These are phyloP conservation scores for Filosporella fistucella DNA, from an alignment of 495 filamentous ascomycete species.

Conservation along the genomic window DNA sequence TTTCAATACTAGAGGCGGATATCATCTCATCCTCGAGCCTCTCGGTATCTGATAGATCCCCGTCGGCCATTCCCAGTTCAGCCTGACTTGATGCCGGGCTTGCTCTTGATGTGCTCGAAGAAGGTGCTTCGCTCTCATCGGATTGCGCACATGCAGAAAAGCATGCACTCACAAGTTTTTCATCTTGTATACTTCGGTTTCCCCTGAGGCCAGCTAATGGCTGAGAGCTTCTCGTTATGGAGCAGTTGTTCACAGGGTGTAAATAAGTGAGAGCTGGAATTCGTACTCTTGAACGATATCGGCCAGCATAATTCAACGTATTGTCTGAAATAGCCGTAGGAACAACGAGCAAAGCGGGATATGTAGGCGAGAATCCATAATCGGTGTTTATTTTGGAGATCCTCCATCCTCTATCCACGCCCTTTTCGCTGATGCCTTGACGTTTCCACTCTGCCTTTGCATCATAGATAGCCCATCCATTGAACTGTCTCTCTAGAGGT, in stretches of 20 bases:
- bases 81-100: conserved; percentile 58
- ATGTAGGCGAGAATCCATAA: conserved; percentile 91
- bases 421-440: conserved; percentile 76
- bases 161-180: conserved; percentile 87
- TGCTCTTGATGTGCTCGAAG: conserved; percentile 34
- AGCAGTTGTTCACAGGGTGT: conserved; percentile 94
- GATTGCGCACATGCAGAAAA: conserved; percentile 69
- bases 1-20: conserved; percentile 41
- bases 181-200: conserved; percentile 92
- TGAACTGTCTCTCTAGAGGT: conserved; percentile 65
- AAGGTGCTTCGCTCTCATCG: conserved; percentile 40
- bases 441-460: conserved; percentile 73
- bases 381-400: conserved; percentile 86
- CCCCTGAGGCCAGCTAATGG: conserved; percentile 80
- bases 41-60: conserved; percentile 52
- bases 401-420: conserved; percentile 74
- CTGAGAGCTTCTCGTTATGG: conserved; percentile 93
- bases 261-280: conserved; percentile 90
- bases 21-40: conserved; percentile 71
- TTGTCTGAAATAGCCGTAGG: conserved; percentile 91
- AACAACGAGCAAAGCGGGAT: conserved; percentile 79
- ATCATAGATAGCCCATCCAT: conserved; percentile 89
- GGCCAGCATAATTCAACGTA: conserved; percentile 87
- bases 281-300: conserved; percentile 79
- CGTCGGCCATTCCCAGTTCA: conserved; percentile 35